These are phyloP conservation scores for Ophiostoma quercus DNA, from an alignment of 2,329 filamentous ascomycete genomes.

Conservation along the genomic window DNA sequence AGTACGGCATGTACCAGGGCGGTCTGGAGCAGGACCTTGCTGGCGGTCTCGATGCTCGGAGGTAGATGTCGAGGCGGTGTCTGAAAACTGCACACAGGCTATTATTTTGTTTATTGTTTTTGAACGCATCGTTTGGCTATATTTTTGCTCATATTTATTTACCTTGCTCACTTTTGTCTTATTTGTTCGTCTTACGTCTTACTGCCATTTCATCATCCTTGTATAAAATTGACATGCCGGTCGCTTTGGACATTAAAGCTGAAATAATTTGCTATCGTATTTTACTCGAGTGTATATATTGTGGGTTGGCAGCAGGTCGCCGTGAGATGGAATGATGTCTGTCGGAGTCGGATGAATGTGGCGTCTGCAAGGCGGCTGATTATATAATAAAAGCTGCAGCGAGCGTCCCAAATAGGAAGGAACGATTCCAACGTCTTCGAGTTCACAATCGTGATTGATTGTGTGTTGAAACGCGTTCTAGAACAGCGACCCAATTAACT, in stretches of 20 bases:
- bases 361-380: background rate
- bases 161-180: background rate
- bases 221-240: slow-evolving; percentile 1
- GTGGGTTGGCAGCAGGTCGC: too few relatives aligned
- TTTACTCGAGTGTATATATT: too few relatives aligned
- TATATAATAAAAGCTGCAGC: background rate
- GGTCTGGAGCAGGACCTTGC: slow-evolving; percentile 57
- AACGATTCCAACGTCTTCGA: background rate
- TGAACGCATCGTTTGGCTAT: background rate
- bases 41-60: slow-evolving; percentile 4
- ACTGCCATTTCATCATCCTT: background rate
- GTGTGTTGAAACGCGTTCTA: background rate
- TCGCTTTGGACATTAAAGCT: too few relatives aligned
- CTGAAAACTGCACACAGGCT: background rate
- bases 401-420: background rate
- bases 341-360: background rate
- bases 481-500: background rate
- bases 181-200: background rate
- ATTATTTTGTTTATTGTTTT: background rate
- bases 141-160: background rate
- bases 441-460: background rate
- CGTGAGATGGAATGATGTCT: background rate
- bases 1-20: slow-evolving; percentile 46
- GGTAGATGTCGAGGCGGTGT: background rate
- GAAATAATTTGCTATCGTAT: too few relatives aligned